Percentiles rank a stretch among this genome's conserved stretches.
phyloP scores from a whole-genome alignment of 306 rosid species.

The Vigna unguiculata region DNA sequence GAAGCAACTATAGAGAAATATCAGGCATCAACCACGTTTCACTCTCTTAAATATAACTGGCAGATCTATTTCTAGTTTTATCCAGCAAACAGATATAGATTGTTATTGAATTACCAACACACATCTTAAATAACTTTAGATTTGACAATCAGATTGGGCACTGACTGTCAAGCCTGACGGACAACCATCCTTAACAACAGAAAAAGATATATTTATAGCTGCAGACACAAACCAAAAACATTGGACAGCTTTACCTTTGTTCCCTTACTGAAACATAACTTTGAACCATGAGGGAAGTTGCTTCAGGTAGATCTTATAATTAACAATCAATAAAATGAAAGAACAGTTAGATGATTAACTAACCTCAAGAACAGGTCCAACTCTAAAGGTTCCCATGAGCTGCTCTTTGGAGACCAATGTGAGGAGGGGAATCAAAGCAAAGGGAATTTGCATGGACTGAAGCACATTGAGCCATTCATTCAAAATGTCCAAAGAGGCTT shows the following conservation, averaged over 20 bases:
- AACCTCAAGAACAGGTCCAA: slow-evolving; percentile 83
- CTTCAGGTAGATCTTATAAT: slow-evolving; percentile 31
- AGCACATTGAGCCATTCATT: slow-evolving; percentile 96
- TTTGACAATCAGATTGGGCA: slow-evolving; percentile 33
- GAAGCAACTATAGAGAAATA: slow-evolving; percentile 15
- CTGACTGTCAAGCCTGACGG: slow-evolving; percentile 8
- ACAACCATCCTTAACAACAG: slow-evolving; percentile 2
- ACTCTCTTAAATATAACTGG: slow-evolving; percentile 16
- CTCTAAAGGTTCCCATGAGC: slow-evolving; percentile 82
- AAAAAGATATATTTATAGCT: slow-evolving; percentile 2
- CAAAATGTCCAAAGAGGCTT: slow-evolving; percentile 74
- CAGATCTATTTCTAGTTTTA: slow-evolving; percentile 4
- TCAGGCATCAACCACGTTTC: slow-evolving; percentile 16
- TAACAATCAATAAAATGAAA: slow-evolving; percentile 25
- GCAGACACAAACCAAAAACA: slow-evolving; percentile 36
- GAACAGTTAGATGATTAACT: slow-evolving; percentile 38
- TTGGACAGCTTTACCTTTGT: slow-evolving; percentile 7
- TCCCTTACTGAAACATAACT: slow-evolving; percentile 33
- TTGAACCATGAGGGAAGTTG: slow-evolving; percentile 20
- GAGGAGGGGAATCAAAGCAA: slow-evolving; percentile 90
- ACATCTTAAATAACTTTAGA: slow-evolving; percentile 1
- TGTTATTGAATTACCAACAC: slow-evolving; percentile 27
- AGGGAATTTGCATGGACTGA: slow-evolving; percentile 91
- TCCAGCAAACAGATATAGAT: slow-evolving; percentile 19
- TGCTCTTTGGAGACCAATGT: slow-evolving; percentile 84